phyloP scores from a whole-genome alignment of 805 yeast genomes.

The Schwanniomyces vanrijiae region DNA sequence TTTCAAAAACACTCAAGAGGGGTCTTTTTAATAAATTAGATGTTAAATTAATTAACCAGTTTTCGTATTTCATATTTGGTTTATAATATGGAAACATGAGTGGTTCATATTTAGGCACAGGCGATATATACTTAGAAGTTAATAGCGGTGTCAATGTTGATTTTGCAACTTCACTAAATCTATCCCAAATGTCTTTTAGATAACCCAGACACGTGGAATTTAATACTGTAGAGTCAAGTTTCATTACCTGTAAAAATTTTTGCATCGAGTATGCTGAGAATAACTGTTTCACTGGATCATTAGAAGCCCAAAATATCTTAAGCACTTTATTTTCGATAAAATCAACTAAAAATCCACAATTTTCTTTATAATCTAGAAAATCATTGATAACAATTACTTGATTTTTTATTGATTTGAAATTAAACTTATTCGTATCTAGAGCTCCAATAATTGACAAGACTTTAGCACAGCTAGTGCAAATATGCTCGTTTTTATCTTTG shows the following conservation, averaged over 20 bases:
- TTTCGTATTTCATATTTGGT: slow-evolving; percentile 52
- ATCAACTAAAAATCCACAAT: slow-evolving; percentile 59
- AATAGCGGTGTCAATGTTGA: slow-evolving; percentile 75
- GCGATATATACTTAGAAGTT: slow-evolving; percentile 70
- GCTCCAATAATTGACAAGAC: slow-evolving; percentile 80
- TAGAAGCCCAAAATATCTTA: slow-evolving; percentile 85
- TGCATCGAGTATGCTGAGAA: slow-evolving; percentile 89
- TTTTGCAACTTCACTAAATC: slow-evolving; percentile 63
- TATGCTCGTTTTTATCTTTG: slow-evolving; percentile 44
- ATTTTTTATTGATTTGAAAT: slow-evolving; percentile 38
- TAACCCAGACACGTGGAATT: slow-evolving; percentile 17
- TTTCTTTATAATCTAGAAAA: slow-evolving; percentile 62
- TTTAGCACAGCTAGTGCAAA: slow-evolving; percentile 62
- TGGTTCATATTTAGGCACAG: slow-evolving; percentile 47
- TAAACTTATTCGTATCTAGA: slow-evolving; percentile 61
- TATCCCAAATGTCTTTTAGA: slow-evolving; percentile 50
- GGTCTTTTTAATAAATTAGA: slow-evolving; percentile 60
- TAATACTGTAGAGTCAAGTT: slow-evolving; percentile 32
- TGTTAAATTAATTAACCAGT: slow-evolving; percentile 74
- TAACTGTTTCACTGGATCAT: slow-evolving; percentile 80
- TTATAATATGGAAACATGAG: slow-evolving; percentile 65
- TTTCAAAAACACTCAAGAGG: slow-evolving; percentile 9
- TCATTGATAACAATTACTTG: slow-evolving; percentile 57
- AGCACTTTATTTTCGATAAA: slow-evolving; percentile 72
- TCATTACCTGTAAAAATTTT: slow-evolving; percentile 69